A percentile compares a stretch with the other conserved stretches of the same genome.
phyloP scores from a whole-genome alignment of 345 rosid genomes.

The Eucalyptus erythrocorys region DNA sequence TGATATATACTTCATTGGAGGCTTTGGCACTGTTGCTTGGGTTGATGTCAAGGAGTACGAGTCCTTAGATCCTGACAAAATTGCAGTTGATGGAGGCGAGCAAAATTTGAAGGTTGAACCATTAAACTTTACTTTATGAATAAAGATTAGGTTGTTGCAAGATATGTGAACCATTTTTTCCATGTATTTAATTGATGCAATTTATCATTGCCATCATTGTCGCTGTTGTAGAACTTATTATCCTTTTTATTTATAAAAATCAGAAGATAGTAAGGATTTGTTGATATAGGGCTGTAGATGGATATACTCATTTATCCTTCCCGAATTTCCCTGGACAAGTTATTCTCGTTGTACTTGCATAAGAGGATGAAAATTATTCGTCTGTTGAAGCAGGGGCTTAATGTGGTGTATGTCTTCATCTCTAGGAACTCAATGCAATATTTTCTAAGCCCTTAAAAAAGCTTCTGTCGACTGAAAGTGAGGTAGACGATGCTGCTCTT shows the following conservation, averaged over 20 bases:
- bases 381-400: neutral
- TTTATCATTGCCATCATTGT: neutral
- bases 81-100: slow-evolving; percentile 96
- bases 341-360: neutral
- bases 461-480: slow-evolving; percentile 49
- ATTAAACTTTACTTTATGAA: neutral
- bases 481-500: slow-evolving; percentile 91
- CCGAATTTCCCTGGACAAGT: neutral
- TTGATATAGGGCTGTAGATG: neutral
- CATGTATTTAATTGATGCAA: neutral
- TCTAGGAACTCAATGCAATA: slow-evolving; percentile 71
- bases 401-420: neutral
- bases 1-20: slow-evolving; percentile 97
- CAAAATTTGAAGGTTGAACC: slow-evolving; percentile 62
- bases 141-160: neutral
- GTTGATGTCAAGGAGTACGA: slow-evolving; percentile 85
- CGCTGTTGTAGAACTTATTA: neutral
- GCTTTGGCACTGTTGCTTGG: slow-evolving; percentile 99
- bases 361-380: neutral
- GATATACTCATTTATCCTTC: neutral
- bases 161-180: neutral
- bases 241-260: neutral
- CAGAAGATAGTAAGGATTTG: neutral
- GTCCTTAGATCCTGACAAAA: slow-evolving; percentile 73
- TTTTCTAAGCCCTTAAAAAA: slow-evolving; percentile 80